A percentile compares a stretch with the other conserved stretches of the same genome.
These are phyloP conservation scores for Davidsoniella virescens DNA, from an alignment of 2,329 filamentous ascomycete species.

Conservation along the genomic window DNA sequence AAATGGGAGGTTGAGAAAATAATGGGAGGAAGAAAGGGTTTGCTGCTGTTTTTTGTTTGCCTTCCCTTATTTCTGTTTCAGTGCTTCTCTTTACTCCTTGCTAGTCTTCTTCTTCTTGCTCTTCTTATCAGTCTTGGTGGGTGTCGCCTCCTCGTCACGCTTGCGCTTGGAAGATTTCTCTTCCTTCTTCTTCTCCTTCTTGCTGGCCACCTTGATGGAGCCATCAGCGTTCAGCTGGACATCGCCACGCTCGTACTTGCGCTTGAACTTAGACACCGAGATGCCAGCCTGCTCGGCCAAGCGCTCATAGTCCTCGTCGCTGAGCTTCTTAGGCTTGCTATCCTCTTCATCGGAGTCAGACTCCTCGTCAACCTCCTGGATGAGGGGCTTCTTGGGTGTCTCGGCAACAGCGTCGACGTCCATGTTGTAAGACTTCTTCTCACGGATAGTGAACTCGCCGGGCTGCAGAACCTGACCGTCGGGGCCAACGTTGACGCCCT, in stretches of 20 bases:
- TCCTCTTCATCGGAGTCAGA: conserved; percentile 23
- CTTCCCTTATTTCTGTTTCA: too few relatives aligned
- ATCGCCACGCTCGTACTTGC: conserved; percentile 62
- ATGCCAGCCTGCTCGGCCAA: conserved; percentile 51
- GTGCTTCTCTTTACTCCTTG: conserved; percentile 11
- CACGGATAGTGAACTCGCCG: conserved; percentile 81
- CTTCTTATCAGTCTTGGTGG: conserved; percentile 42
- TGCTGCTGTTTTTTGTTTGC: too few relatives aligned
- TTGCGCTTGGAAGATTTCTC: conserved; percentile 51
- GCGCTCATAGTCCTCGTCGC: conserved; percentile 26
- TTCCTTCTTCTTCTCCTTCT: conserved; percentile 61
- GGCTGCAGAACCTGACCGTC: conserved; percentile 48
- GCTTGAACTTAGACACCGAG: conserved; percentile 60
- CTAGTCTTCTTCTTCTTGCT: conserved; percentile 31
- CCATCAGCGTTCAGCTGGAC: conserved; percentile 51
- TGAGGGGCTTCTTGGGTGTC: conserved; percentile 27
- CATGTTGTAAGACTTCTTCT: conserved; percentile 83
- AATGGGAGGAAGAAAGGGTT: conserved; percentile 1
- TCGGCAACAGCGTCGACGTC: conserved; percentile 69
- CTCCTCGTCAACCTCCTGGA: conserved; percentile 30
- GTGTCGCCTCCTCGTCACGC: conserved; percentile 34
- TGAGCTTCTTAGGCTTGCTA: conserved; percentile 16
- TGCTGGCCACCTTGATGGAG: conserved; percentile 50
- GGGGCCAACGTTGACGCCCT: conserved; percentile 58
- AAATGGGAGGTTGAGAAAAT: not conserved